A percentile compares a stretch with the other conserved stretches of the same genome.
phyloP scores from a whole-genome alignment of 495 filamentous ascomycete genomes.

The Trichoderma parareesei region DNA sequence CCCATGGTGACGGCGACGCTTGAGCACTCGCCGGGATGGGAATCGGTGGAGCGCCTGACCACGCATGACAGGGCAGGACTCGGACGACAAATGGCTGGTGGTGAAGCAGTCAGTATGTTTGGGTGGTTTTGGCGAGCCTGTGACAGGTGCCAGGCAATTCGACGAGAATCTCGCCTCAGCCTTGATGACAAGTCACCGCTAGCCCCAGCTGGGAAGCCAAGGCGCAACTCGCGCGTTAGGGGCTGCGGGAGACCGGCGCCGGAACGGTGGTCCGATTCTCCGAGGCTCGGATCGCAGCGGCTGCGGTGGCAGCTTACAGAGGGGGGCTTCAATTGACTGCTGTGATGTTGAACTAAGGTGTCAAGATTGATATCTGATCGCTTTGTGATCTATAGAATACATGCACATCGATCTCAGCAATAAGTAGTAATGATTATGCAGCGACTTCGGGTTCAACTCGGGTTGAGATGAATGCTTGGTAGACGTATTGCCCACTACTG shows the following conservation, averaged over 20 bases:
- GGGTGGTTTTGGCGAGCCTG: not conserved
- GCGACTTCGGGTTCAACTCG: too few species aligned
- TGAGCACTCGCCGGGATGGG: not conserved
- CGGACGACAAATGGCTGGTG: not conserved
- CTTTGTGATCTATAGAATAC: too few species aligned
- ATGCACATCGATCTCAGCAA: too few species aligned
- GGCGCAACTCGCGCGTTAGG: not conserved
- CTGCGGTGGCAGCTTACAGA: not conserved
- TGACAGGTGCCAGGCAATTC: too few species aligned
- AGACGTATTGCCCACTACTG: too few species aligned
- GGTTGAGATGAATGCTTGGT: too few species aligned
- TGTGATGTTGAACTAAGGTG: too few species aligned
- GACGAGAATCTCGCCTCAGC: not conserved
- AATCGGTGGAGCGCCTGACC: not conserved
- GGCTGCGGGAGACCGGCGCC: not conserved
- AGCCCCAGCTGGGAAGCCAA: constrained; percentile 2
- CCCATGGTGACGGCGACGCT: constrained; percentile 4
- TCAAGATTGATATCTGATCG: too few species aligned
- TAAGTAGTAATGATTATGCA: too few species aligned
- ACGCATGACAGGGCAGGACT: not conserved
- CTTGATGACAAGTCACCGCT: not conserved
- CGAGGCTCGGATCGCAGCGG: not conserved
- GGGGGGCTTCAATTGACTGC: too few species aligned
- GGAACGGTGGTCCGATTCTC: not conserved
- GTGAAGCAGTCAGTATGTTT: too few species aligned